Evolutionary conservation across 441 rosid genomes (phyloP).

Genomic region (Syzygium syzygioides): DNA sequence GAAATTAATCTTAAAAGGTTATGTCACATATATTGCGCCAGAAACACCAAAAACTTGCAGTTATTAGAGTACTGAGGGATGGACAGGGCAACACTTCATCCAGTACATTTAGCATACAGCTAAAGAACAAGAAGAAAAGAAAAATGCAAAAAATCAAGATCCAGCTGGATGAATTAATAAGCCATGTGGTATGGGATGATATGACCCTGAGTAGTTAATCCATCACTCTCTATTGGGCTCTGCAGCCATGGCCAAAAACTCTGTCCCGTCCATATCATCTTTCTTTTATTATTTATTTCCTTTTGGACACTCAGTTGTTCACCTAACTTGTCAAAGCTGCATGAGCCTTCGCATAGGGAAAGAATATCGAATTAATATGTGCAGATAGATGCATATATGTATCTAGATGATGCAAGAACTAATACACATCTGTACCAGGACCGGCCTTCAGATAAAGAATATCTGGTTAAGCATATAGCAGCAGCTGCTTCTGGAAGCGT

Average conservation of each 20-base stretch:
- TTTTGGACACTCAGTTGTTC: not conserved
- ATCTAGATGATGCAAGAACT: not conserved
- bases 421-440: not conserved
- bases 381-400: not conserved
- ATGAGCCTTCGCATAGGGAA: not conserved
- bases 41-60: not conserved
- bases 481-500: not conserved
- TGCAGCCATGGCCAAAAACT: not conserved
- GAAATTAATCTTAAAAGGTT: not conserved
- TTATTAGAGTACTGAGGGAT: not conserved
- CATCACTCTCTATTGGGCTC: not conserved
- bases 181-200: not conserved
- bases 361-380: not conserved
- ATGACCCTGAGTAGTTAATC: not conserved
- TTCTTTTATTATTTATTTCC: not conserved
- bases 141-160: not conserved
- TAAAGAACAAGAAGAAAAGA: not conserved
- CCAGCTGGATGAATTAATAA: not conserved
- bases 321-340: not conserved
- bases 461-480: not conserved
- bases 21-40: not conserved
- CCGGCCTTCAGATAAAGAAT: not conserved
- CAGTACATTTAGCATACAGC: not conserved
- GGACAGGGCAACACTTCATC: not conserved
- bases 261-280: not conserved